Evolutionary conservation across 164 flowering plant genomes (phyloP).

Genomic region (Berberis thunbergii): DNA sequence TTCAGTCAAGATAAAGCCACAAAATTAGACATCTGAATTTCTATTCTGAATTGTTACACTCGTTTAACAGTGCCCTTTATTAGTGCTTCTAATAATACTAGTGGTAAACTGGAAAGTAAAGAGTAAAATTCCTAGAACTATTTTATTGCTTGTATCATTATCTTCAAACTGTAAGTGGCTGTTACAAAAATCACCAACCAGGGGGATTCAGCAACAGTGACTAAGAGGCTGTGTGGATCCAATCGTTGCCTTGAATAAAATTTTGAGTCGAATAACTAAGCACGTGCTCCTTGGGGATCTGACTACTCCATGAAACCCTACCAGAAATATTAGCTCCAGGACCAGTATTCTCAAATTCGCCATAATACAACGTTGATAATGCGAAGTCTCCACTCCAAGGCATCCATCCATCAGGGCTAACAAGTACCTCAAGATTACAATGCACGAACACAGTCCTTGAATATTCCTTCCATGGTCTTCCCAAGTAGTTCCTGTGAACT

Average conservation of each 20-base stretch:
- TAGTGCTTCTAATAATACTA: too few species aligned
- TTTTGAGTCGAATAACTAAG: slow-evolving; percentile 44
- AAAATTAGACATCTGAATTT: too few species aligned
- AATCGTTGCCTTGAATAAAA: slow-evolving; percentile 76
- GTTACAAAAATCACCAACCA: background rate
- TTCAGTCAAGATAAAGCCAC: too few species aligned
- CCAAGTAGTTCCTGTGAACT: slow-evolving; percentile 61
- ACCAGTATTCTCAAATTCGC: slow-evolving; percentile 62
- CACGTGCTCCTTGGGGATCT: slow-evolving; percentile 53
- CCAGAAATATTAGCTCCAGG: slow-evolving; percentile 32
- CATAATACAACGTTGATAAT: slow-evolving; percentile 61
- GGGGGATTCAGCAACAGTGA: background rate
- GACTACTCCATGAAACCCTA: slow-evolving; percentile 77
- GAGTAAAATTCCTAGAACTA: too few species aligned
- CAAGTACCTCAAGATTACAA: slow-evolving; percentile 35
- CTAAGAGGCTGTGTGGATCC: slow-evolving; percentile 36
- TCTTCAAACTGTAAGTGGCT: background rate
- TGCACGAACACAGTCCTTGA: slow-evolving; percentile 66
- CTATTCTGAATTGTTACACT: too few species aligned
- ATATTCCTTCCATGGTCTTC: slow-evolving; percentile 91
- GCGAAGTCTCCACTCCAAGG: slow-evolving; percentile 71
- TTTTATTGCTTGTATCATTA: too few species aligned
- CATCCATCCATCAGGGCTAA: slow-evolving; percentile 66
- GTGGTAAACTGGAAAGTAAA: too few species aligned
- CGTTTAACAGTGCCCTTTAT: too few species aligned